A percentile compares a stretch with the other conserved stretches of the same genome.
phyloP scores from a whole-genome alignment of 2,329 filamentous ascomycete species.

The Cladosporium oxysporum region DNA sequence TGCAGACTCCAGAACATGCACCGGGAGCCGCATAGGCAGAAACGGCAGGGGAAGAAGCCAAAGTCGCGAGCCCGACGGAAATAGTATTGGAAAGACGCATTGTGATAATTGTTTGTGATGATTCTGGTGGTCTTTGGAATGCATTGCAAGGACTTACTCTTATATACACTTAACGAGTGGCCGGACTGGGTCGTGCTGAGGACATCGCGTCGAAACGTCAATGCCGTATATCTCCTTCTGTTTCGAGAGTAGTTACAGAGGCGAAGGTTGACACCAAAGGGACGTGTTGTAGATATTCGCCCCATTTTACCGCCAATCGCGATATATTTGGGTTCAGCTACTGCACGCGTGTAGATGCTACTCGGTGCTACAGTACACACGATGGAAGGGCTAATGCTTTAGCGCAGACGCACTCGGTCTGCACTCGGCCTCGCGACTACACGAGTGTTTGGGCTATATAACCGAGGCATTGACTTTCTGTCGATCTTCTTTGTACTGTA shows the following conservation, averaged over 20 bases:
- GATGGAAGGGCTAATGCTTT: background rate
- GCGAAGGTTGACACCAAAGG: background rate
- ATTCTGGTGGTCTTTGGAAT: background rate
- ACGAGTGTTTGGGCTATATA: background rate
- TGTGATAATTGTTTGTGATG: background rate
- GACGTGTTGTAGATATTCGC: background rate
- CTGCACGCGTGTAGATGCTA: background rate
- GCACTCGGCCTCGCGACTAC: background rate
- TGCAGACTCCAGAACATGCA: slow-evolving; percentile 45
- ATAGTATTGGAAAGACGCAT: slow-evolving; percentile 14
- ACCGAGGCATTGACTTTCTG: background rate
- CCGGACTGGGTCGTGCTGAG: background rate
- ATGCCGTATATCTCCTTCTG: background rate
- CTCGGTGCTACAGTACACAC: background rate
- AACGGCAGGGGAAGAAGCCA: slow-evolving; percentile 14
- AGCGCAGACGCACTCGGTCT: background rate
- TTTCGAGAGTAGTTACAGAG: background rate
- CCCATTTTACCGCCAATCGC: slow-evolving; percentile 10
- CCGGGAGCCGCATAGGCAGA: slow-evolving; percentile 44
- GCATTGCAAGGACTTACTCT: background rate
- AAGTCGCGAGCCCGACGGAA: background rate
- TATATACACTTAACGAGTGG: background rate
- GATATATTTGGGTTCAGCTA: slow-evolving; percentile 1
- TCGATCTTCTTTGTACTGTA: background rate
- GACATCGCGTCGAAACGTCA: background rate